These are phyloP conservation scores for Petunia hybrid DNA, from an alignment of 305 asterid species.

Conservation along the genomic window DNA sequence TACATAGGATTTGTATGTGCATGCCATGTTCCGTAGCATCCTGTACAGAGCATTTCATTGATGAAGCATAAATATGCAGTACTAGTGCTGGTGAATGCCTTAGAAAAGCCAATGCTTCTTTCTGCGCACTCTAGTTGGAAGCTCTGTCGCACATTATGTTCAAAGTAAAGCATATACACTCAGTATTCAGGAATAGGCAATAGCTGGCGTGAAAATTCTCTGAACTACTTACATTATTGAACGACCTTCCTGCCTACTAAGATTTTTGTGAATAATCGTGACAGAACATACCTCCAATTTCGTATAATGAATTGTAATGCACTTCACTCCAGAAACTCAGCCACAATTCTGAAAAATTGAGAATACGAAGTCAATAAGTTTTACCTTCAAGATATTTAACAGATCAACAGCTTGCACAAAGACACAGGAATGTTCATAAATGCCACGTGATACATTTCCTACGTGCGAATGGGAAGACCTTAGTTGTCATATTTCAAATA, in stretches of 20 bases:
- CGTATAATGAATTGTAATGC: constrained; percentile 87
- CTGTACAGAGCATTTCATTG: neutral
- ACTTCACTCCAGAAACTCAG: constrained; percentile 99
- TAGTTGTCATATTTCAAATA: no score
- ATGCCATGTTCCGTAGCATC: neutral
- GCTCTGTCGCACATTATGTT: constrained; percentile 54
- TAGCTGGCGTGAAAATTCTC: neutral
- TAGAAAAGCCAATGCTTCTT: constrained; percentile 91
- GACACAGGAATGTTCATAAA: neutral
- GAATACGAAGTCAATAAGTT: neutral
- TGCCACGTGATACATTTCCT: neutral
- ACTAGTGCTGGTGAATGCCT: constrained; percentile 34
- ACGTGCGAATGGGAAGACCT: neutral
- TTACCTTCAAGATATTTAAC: neutral
- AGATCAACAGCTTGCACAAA: neutral
- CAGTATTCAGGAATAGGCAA: constrained; percentile 20
- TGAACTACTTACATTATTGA: neutral
- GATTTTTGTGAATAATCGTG: neutral
- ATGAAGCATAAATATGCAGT: constrained; percentile 10
- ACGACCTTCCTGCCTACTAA: no score
- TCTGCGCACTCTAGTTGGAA: constrained; percentile 64
- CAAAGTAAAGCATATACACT: neutral
- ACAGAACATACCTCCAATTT: constrained; percentile 66
- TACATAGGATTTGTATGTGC: constrained; percentile 24
- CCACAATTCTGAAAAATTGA: constrained; percentile 67